A percentile compares a stretch with the other conserved stretches of the same genome.
Evolutionary conservation across 2,329 filamentous ascomycete genomes (phyloP).

Genomic region (Tolypocladium sp.): DNA sequence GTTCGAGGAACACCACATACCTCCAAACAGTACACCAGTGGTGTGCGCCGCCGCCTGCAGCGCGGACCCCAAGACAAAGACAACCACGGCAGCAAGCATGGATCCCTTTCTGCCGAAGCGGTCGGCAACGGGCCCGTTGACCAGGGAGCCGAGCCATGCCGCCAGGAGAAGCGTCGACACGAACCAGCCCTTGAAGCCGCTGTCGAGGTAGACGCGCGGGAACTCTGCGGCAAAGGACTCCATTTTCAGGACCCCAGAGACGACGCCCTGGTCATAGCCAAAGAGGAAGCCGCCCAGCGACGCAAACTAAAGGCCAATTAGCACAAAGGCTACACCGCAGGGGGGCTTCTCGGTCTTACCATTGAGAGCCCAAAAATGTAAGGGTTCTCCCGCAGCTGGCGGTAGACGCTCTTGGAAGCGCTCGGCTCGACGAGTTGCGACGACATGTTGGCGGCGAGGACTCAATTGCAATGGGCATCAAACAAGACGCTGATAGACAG

Average conservation of each 20-base stretch:
- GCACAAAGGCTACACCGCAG: too few species aligned
- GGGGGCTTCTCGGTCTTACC: neutral
- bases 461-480: neutral
- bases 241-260: slow-evolving; percentile 37
- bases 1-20: slow-evolving; percentile 3
- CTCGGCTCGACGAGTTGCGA: neutral
- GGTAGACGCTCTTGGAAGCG: slow-evolving; percentile 6
- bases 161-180: slow-evolving; percentile 38
- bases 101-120: slow-evolving; percentile 22
- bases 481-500: neutral
- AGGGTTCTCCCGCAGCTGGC: slow-evolving; percentile 21
- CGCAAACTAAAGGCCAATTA: slow-evolving; percentile 13
- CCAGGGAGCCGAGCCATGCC: slow-evolving; percentile 39
- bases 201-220: slow-evolving; percentile 28
- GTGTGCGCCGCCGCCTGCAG: slow-evolving; percentile 32
- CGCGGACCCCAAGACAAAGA: slow-evolving; percentile 31
- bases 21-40: slow-evolving; percentile 29
- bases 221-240: slow-evolving; percentile 26
- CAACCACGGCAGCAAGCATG: slow-evolving; percentile 23
- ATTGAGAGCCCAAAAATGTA: slow-evolving; percentile 28
- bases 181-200: slow-evolving; percentile 42
- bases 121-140: slow-evolving; percentile 29
- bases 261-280: slow-evolving; percentile 40
- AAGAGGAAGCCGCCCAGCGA: slow-evolving; percentile 34
- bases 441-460: neutral